These are phyloP conservation scores for Dendrothele bispora DNA, from an alignment of 768 basidiomycete species.

Conservation along the genomic window DNA sequence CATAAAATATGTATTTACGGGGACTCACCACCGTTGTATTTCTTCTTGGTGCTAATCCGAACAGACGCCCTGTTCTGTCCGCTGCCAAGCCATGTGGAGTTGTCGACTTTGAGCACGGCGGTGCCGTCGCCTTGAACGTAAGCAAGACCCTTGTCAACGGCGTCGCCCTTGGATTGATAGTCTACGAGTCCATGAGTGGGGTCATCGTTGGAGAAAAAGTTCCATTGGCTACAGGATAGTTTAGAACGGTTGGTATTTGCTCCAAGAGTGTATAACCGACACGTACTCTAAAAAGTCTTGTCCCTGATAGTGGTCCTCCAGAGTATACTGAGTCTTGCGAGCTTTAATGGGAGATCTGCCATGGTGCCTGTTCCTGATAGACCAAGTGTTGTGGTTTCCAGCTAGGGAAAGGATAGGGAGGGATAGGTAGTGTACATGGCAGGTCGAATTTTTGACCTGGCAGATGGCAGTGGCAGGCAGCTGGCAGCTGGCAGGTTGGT, in stretches of 20 bases:
- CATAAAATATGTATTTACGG: too few relatives aligned
- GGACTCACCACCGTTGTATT: slow-evolving; percentile 38
- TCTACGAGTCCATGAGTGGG: slow-evolving; percentile 73
- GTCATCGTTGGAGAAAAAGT: slow-evolving; percentile 62
- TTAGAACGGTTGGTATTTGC: background rate
- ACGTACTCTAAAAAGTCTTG: slow-evolving; percentile 61
- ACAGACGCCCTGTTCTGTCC: slow-evolving; percentile 45
- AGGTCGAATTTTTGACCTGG: too few relatives aligned
- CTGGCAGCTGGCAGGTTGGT: too few relatives aligned
- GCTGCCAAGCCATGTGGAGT: slow-evolving; percentile 31
- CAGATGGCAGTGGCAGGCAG: too few relatives aligned
- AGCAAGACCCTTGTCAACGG: slow-evolving; percentile 53
- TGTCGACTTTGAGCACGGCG: slow-evolving; percentile 46
- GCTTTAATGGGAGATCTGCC: background rate
- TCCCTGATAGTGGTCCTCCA: slow-evolving; percentile 35
- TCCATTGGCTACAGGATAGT: slow-evolving; percentile 49
- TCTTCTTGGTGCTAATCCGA: slow-evolving; percentile 45
- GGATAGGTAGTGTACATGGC: too few relatives aligned
- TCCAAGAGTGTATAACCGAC: background rate
- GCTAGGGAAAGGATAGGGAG: slow-evolving; percentile 5
- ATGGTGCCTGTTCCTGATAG: slow-evolving; percentile 3
- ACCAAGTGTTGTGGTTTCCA: background rate
- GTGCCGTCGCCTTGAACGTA: slow-evolving; percentile 46
- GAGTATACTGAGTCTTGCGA: slow-evolving; percentile 5
- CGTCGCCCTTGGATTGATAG: slow-evolving; percentile 49